These are phyloP conservation scores for Cucurbita moschata DNA, from an alignment of 306 rosid genomes.

Conservation along the genomic window DNA sequence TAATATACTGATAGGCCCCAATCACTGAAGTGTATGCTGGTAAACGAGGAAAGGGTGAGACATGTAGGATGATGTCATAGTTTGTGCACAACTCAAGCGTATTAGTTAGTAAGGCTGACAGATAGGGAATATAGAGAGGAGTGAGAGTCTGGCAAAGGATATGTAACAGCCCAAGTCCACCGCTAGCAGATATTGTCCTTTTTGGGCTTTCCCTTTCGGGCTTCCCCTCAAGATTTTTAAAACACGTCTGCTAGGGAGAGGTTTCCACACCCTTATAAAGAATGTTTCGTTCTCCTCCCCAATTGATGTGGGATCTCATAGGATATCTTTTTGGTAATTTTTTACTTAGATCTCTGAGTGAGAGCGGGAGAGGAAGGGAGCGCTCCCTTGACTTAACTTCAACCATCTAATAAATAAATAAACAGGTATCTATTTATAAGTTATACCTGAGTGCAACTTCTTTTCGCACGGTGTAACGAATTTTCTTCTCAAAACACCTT, in stretches of 20 bases:
- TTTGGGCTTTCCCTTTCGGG: no score
- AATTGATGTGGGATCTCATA: no score
- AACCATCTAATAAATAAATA: neutral
- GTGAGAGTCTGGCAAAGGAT: neutral
- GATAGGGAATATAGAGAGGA: neutral
- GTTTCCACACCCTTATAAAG: no score
- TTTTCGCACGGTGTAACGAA: slow-evolving; percentile 38
- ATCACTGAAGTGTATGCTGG: neutral
- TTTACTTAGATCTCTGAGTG: neutral
- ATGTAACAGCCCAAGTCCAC: no score
- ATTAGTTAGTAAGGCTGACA: neutral
- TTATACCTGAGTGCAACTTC: slow-evolving; percentile 45
- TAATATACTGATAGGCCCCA: neutral
- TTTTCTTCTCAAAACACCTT: slow-evolving; percentile 39
- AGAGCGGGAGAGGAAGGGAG: neutral
- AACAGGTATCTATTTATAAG: neutral
- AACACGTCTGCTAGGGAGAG: no score
- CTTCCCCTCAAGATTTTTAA: no score
- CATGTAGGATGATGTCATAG: neutral
- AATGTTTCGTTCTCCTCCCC: no score
- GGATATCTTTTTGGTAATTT: neutral
- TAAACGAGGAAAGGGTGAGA: neutral
- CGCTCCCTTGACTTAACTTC: neutral
- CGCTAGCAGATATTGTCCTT: no score
- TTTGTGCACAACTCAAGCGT: neutral